A percentile compares a stretch with the other conserved stretches of the same genome.
Conservation (phyloP, 371 early-diverging fungal genomes). For the Apophysomyces ossiformis region DNA sequence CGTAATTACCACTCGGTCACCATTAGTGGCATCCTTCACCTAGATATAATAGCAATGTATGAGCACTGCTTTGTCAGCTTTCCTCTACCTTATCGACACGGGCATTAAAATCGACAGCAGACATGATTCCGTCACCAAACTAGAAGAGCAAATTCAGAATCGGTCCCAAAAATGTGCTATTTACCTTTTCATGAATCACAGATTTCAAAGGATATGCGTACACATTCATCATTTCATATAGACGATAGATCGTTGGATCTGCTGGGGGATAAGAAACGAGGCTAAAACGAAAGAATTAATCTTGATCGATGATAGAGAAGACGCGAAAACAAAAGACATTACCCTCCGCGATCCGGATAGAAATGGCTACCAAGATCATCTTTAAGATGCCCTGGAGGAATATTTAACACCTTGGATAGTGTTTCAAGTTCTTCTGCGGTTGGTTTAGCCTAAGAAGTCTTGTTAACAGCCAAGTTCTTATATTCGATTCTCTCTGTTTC, state of each 20-base stretch:
- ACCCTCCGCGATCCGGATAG: slow-evolving; percentile 64
- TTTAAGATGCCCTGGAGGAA: slow-evolving; percentile 57
- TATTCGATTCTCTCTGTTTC: background rate
- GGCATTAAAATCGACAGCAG: slow-evolving; percentile 63
- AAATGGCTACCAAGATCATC: slow-evolving; percentile 58
- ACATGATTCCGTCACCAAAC: slow-evolving; percentile 72
- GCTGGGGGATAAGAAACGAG: slow-evolving; percentile 50
- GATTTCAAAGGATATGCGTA: slow-evolving; percentile 59
- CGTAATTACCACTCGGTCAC: slow-evolving; percentile 56
- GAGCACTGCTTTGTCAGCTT: background rate
- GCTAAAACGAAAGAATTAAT: slow-evolving; percentile 21
- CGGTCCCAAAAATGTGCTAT: background rate
- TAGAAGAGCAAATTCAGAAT: slow-evolving; percentile 10
- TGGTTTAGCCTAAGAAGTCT: slow-evolving; percentile 48
- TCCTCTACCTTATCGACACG: slow-evolving; percentile 59
- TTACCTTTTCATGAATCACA: slow-evolving; percentile 60
- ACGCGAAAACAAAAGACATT: slow-evolving; percentile 1
- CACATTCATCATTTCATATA: slow-evolving; percentile 61
- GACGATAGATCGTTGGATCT: slow-evolving; percentile 61
- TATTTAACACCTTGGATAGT: slow-evolving; percentile 55
- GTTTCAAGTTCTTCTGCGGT: slow-evolving; percentile 51
- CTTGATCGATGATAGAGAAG: background rate
- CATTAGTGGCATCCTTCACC: slow-evolving; percentile 46
- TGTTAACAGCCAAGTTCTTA: background rate
- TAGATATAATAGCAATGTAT: slow-evolving; percentile 15